Evolutionary conservation across 345 rosid genomes (phyloP), one percentile per base, ranked within the genome.

Genomic region (Psidium guajava): DNA sequence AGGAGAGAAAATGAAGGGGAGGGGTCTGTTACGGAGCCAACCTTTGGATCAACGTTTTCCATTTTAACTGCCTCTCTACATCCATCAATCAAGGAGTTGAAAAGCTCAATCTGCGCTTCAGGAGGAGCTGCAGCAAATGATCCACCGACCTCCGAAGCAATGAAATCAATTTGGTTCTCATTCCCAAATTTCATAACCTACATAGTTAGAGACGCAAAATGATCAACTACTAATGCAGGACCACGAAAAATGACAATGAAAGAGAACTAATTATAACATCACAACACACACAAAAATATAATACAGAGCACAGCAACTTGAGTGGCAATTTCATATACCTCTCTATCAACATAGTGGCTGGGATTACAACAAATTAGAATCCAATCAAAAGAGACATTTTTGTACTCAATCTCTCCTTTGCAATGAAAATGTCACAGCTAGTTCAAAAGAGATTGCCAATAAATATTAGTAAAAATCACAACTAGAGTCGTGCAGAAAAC

Each of bases 141-240:
- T 89, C 99, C 99, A 84, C 99, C 97, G 85, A 96, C 98, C 83
- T 96, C 99, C 52, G 87, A 92, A 82, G 88, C 98, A 86, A 98
- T 94, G 81, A 85, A 89, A 59, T 89, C 84, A 84, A 95, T 93
- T 89, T 98, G 99, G 86, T 89, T 92, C 61, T 90, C 94, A 89
- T 94, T 95, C 84, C 98, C 99, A 88, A 93, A 98, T 90, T 96
- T 98, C 95, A 94, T 92, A 82, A 98, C 97, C 99, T 98, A 85
- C 84, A 85, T 69, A 84, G 25, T 28, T 57, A 58, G 59, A 56
- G 42, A 53, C 21, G 54, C 56, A 82, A 82, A 32, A 28, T 28
- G 25, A 84, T 54, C 54, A 64, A 59, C 24, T 49, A 58, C 40
- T 44, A 15, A 82, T 51, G 83, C 83, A 14, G 57, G 57, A 82